Percentiles rank a stretch among this genome's conserved stretches.
Conservation (phyloP, 257 asterid species). For the Cinchona pubescens region DNA sequence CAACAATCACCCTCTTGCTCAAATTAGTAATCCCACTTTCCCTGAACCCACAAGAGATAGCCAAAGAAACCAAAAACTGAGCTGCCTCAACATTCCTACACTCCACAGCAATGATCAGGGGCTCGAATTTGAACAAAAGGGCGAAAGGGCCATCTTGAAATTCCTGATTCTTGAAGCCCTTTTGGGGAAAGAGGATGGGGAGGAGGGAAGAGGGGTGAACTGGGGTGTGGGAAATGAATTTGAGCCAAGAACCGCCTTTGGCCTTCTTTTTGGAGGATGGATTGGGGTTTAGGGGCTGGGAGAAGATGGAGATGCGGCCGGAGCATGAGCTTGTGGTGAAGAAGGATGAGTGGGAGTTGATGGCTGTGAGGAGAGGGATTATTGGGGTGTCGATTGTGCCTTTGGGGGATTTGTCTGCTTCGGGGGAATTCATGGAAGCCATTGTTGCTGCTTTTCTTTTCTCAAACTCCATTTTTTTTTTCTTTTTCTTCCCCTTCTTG, state of each 20-base stretch:
- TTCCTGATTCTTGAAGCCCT: background rate
- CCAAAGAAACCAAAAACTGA: slow-evolving; percentile 64
- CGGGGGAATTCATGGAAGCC: slow-evolving; percentile 63
- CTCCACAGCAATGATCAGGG: slow-evolving; percentile 86
- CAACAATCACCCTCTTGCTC: slow-evolving; percentile 72
- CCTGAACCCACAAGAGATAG: slow-evolving; percentile 81
- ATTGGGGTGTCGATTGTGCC: slow-evolving; percentile 78
- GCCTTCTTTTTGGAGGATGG: slow-evolving; percentile 64
- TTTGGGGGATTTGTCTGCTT: slow-evolving; percentile 88
- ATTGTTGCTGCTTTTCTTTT: slow-evolving; percentile 66
- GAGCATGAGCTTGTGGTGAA: slow-evolving; percentile 99
- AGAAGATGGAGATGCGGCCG: slow-evolving; percentile 87
- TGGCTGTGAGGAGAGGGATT: slow-evolving; percentile 56
- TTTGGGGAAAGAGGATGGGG: slow-evolving; percentile 48
- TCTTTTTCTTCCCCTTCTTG: background rate
- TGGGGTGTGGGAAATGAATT: slow-evolving; percentile 76
- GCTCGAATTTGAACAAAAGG: slow-evolving; percentile 80
- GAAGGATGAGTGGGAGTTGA: slow-evolving; percentile 78
- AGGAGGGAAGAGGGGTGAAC: slow-evolving; percentile 44
- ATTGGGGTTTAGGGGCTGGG: slow-evolving; percentile 46
- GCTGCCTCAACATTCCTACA: slow-evolving; percentile 65
- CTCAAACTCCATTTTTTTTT: slow-evolving; percentile 65
- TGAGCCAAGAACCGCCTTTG: slow-evolving; percentile 87
- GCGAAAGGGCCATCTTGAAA: slow-evolving; percentile 11
- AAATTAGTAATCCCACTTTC: slow-evolving; percentile 93